Conservation (phyloP, 176 grass and related monocot species). For the Triticum timopheevii region DNA sequence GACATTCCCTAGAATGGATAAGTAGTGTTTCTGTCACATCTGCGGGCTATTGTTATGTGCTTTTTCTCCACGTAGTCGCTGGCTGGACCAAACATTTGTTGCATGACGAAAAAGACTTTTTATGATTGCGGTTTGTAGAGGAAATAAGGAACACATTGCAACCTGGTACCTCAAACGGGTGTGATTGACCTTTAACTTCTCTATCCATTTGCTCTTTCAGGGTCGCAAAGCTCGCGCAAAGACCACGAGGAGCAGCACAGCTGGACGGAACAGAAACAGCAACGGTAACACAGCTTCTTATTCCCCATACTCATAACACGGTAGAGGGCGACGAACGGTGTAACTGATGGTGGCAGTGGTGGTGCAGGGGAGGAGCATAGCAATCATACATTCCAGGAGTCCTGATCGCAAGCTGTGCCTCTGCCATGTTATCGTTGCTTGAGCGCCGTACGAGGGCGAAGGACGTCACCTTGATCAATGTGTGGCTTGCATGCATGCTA, state of each 20-base stretch:
- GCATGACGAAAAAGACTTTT: neutral
- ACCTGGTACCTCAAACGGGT: neutral
- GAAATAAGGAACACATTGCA: neutral
- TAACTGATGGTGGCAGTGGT: slow-evolving; percentile 1
- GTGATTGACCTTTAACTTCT: neutral
- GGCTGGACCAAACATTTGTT: neutral
- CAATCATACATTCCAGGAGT: slow-evolving; percentile 44
- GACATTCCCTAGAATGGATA: neutral
- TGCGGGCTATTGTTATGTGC: neutral
- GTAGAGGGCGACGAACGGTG: slow-evolving; percentile 42
- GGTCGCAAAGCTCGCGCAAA: slow-evolving; percentile 79
- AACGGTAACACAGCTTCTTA: slow-evolving; percentile 53
- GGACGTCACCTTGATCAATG: neutral
- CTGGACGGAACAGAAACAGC: slow-evolving; percentile 56
- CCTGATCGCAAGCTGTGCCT: slow-evolving; percentile 22
- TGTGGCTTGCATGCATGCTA: neutral
- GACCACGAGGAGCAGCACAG: slow-evolving; percentile 68
- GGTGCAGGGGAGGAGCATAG: slow-evolving; percentile 39
- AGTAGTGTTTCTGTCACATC: neutral
- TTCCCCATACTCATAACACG: slow-evolving; percentile 43
- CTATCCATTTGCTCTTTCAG: slow-evolving; percentile 38
- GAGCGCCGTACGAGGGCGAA: neutral
- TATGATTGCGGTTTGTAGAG: neutral
- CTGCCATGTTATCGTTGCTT: neutral
- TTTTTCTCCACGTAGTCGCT: neutral